Evolutionary conservation across 2,329 filamentous ascomycete species (phyloP).

Genomic region (Claviceps fusiformis): DNA sequence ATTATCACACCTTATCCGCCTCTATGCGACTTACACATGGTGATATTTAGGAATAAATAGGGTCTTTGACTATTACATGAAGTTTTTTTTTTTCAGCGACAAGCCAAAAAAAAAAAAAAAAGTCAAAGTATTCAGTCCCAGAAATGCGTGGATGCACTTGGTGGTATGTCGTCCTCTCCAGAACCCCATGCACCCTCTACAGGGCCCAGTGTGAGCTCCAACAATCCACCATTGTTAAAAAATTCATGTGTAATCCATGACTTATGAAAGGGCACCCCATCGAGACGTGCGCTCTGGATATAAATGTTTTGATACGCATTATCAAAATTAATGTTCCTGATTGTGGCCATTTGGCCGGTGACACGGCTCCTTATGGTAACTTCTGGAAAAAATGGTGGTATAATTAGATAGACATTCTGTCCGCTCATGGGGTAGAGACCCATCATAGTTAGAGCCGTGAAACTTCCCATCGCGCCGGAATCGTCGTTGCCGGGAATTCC

Average conservation of each 20-base stretch:
- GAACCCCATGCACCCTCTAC: conserved; percentile 29
- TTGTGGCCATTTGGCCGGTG: conserved; percentile 16
- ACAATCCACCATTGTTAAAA: conserved; percentile 40
- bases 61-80: too few species aligned
- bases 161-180: conserved; percentile 9
- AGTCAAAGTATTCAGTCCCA: conserved; percentile 6
- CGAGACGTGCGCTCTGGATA: conserved; percentile 42
- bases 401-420: conserved; percentile 39
- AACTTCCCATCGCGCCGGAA: conserved; percentile 39
- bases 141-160: conserved; percentile 13
- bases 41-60: too few species aligned
- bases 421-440: conserved; percentile 41
- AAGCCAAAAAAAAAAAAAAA: not conserved
- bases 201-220: conserved; percentile 40
- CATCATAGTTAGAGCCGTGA: conserved; percentile 35
- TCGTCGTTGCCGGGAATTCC: conserved; percentile 46
- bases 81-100: too few species aligned
- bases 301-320: conserved; percentile 36
- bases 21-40: too few species aligned
- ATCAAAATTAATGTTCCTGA: conserved; percentile 23
- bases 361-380: conserved; percentile 21
- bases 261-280: conserved; percentile 39
- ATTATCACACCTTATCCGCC: too few species aligned
- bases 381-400: conserved; percentile 36
- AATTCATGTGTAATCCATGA: conserved; percentile 50